Conservation (phyloP, 805 yeast genomes). For the Naumovozyma baii region DNA sequence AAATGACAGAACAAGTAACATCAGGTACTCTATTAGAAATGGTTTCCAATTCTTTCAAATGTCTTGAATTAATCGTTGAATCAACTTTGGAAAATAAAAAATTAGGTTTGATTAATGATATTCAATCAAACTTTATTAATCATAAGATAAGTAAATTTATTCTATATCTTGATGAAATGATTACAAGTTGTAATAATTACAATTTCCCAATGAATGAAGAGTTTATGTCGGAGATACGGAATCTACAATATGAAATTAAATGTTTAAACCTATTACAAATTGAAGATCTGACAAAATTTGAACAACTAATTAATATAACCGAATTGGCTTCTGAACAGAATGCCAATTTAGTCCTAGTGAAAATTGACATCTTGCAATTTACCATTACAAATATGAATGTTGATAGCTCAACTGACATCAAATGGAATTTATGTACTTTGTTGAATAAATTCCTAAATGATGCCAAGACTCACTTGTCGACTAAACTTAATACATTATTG, state of each 20-base stretch:
- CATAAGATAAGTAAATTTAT: background rate
- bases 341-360: conserved; percentile 4
- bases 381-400: conserved; percentile 9
- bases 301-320: too few relatives aligned
- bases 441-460: conserved; percentile 12
- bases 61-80: conserved; percentile 15
- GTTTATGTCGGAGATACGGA: background rate
- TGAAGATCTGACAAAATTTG: background rate
- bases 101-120: background rate
- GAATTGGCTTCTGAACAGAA: conserved; percentile 1
- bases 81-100: conserved; percentile 9
- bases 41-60: conserved; percentile 13
- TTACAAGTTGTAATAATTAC: too few relatives aligned
- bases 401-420: background rate
- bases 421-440: conserved; percentile 18
- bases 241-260: too few relatives aligned
- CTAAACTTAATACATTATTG: background rate
- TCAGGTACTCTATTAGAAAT: conserved; percentile 18
- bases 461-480: conserved; percentile 11
- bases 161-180: background rate
- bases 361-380: conserved; percentile 14
- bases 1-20: conserved; percentile 23
- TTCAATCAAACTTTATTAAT: background rate
- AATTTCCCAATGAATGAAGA: too few relatives aligned
- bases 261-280: background rate